A percentile compares a stretch with the other conserved stretches of the same genome.
Conservation (phyloP, 2,329 filamentous ascomycete genomes). For the Sarocladium strictum region DNA sequence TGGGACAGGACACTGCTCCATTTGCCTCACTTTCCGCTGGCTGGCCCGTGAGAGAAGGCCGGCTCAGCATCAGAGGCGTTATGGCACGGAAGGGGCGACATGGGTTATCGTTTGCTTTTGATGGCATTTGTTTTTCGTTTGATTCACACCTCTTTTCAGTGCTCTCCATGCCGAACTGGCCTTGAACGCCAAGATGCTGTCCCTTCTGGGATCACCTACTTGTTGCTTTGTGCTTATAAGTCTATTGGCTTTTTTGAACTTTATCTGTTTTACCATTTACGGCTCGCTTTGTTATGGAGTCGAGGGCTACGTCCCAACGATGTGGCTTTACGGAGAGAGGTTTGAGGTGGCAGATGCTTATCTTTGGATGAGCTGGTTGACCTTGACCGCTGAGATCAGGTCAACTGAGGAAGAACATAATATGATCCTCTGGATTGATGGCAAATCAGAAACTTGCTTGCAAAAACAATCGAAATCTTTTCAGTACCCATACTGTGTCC, state of each 20-base stretch:
- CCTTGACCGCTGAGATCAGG: no score
- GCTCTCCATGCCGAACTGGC: neutral
- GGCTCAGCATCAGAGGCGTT: slow-evolving; percentile 1
- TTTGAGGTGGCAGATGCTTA: no score
- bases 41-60: slow-evolving; percentile 7
- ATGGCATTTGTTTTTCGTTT: neutral
- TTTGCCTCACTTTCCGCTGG: neutral
- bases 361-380: no score
- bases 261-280: neutral
- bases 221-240: neutral
- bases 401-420: no score
- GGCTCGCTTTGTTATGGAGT: no score
- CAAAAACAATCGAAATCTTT: neutral
- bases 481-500: neutral
- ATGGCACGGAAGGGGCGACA: neutral
- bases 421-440: no score
- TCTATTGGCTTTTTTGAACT: neutral
- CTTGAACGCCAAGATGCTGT: no score
- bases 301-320: no score
- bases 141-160: neutral
- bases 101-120: neutral
- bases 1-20: neutral
- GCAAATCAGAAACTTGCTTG: neutral
- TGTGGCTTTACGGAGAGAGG: no score
- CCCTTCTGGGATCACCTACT: neutral